Conservation (phyloP, 306 rosid genomes). For the Quercus suber region DNA sequence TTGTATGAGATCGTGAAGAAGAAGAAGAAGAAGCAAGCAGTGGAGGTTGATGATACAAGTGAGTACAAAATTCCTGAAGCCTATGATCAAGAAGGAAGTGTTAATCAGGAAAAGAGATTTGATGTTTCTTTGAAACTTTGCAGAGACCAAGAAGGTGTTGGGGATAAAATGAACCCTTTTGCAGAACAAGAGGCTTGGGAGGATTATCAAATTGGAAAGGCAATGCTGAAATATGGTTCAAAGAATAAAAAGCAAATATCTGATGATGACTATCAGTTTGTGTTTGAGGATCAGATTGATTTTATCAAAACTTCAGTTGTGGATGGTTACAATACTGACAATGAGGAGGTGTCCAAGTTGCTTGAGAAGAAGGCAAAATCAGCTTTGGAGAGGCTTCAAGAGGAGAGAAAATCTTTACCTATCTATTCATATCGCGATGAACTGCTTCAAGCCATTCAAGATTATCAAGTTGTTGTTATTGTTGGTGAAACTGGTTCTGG, state of each 20-base stretch:
- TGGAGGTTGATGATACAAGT: no score
- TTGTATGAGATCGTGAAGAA: no score
- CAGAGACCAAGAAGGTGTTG: constrained; percentile 59
- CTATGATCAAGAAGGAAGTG: constrained; percentile 73
- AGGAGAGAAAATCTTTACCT: constrained; percentile 77
- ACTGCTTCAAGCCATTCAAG: constrained; percentile 66
- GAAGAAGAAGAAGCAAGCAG: no score
- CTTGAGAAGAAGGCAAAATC: constrained; percentile 65
- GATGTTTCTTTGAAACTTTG: constrained; percentile 60
- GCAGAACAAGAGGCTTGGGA: constrained; percentile 99
- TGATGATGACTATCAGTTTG: constrained; percentile 78
- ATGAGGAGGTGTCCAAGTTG: constrained; percentile 37
- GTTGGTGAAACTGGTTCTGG: constrained; percentile 99
- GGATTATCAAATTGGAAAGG: constrained; percentile 91
- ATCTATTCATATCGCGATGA: constrained; percentile 71
- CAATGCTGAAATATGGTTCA: constrained; percentile 73
- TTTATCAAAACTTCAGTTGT: constrained; percentile 84
- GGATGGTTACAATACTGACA: constrained; percentile 73
- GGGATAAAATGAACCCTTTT: constrained; percentile 81
- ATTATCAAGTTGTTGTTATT: constrained; percentile 71
- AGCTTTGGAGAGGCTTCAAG: constrained; percentile 81
- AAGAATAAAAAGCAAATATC: constrained; percentile 71
- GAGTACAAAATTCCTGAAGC: constrained; percentile 94
- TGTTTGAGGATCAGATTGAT: constrained; percentile 94
- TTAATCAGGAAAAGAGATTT: constrained; percentile 88